Base-by-base conservation (phyloP, 2,329 filamentous ascomycete species). In the Lomentospora prolificans region DNA sequence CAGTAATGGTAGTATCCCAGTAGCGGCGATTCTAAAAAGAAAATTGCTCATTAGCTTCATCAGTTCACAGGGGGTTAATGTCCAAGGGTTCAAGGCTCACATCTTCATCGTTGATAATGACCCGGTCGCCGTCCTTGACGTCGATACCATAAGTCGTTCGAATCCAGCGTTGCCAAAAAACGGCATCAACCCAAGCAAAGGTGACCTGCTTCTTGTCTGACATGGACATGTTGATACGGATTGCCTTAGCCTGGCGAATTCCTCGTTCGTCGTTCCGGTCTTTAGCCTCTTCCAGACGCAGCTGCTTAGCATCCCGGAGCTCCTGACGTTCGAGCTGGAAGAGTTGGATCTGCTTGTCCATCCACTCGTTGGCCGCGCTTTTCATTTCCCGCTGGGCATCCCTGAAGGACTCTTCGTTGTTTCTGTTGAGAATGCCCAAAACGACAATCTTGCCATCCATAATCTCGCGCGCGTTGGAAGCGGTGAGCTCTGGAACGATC, bases 141-240 rank as follows among this genome's bases (percentile, higher is more conserved):
- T 95, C 88, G 62, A 97, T 87, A 55, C 92, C 92, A 66, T 95
- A 99, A 0, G 92, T 96, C n/a, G 86, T 91, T 62, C 87, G 81
- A 61, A 99, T 83, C 94, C 94, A 99, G 59, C 92, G 82, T 70
- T 97, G 91, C 94, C 94, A 99, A 70, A 97, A 97, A 6, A 89
- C 82, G 53, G 91, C 90, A 67, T 99, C 94, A 10, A 97, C 90
- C 94, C 94, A 99, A 10, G 94, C 94, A 70, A 99, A 99, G 7
- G 84, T 82, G 44, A 97, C 90, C 67, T 95, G 88, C 69, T 92
- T 95, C 63, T 86, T 86, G 66, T 90, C 85, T 54, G 89, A 82
- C 66, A 87, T 87, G 63, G 92, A 87, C 82, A 96, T 95, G 63
- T 90, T 89, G 67, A 99, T 91, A 30, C 85, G 84, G 65, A 95